phyloP scores from a whole-genome alignment of 1,139 yeast species.

The Pichia sp. region DNA sequence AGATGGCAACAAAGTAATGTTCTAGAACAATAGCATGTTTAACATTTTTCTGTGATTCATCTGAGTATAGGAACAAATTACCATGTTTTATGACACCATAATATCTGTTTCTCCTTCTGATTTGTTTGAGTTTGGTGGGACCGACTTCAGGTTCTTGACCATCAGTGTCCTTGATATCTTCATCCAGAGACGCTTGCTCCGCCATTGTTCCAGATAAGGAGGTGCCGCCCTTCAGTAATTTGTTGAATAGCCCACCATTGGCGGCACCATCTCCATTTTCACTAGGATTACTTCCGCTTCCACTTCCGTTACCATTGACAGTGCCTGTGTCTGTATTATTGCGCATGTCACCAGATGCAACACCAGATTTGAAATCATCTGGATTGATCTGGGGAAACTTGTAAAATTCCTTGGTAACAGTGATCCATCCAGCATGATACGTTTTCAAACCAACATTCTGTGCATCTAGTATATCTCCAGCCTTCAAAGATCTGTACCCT shows the following conservation, averaged over 20 bases:
- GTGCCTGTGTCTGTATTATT: neutral
- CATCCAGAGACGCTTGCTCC: slow-evolving; percentile 1
- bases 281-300: too few species aligned
- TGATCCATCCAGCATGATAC: slow-evolving; percentile 70
- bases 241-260: slow-evolving; percentile 4
- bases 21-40: slow-evolving; percentile 75
- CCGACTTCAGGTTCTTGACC: slow-evolving; percentile 21
- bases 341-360: slow-evolving; percentile 17
- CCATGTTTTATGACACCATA: slow-evolving; percentile 76
- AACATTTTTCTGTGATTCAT: slow-evolving; percentile 57
- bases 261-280: neutral
- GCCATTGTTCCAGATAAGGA: neutral
- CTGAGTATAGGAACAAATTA: slow-evolving; percentile 72
- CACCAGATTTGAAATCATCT: slow-evolving; percentile 31
- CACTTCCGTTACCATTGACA: neutral
- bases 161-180: slow-evolving; percentile 8
- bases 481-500: slow-evolving; percentile 38
- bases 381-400: slow-evolving; percentile 38
- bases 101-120: slow-evolving; percentile 50
- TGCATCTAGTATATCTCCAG: slow-evolving; percentile 57
- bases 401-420: slow-evolving; percentile 72
- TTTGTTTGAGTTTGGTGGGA: slow-evolving; percentile 25
- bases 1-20: slow-evolving; percentile 64
- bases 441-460: slow-evolving; percentile 57
- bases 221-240: slow-evolving; percentile 8